Evolutionary conservation across 345 rosid species (phyloP).

Genomic region (Lepidium sativum): DNA sequence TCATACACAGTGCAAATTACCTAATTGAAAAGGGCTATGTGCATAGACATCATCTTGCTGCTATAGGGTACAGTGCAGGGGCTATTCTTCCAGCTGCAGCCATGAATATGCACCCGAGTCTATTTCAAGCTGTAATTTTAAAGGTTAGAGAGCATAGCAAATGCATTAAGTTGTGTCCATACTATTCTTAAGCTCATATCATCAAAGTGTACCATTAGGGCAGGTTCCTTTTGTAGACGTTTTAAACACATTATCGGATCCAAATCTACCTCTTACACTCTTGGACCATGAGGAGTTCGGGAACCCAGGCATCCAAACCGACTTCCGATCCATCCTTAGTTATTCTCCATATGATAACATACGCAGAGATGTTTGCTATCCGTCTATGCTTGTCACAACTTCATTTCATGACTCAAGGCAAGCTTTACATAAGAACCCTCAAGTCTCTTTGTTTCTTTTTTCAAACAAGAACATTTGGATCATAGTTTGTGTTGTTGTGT

Average conservation of each 20-base stretch:
- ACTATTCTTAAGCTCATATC: no score
- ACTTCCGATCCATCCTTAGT: slow-evolving; percentile 46
- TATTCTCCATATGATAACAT: slow-evolving; percentile 90
- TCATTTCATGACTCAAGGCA: slow-evolving; percentile 82
- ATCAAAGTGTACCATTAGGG: no score
- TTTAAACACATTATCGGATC: slow-evolving; percentile 65
- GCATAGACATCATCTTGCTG: slow-evolving; percentile 50
- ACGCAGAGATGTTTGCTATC: slow-evolving; percentile 43
- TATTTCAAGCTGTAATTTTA: no score
- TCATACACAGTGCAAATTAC: slow-evolving; percentile 47
- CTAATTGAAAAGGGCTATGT: slow-evolving; percentile 61
- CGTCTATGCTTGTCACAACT: slow-evolving; percentile 64
- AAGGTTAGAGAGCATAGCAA: no score
- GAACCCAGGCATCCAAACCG: slow-evolving; percentile 47
- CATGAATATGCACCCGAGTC: no score
- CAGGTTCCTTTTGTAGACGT: no score
- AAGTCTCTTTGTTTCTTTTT: not conserved
- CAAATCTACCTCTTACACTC: slow-evolving; percentile 66
- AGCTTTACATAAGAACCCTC: slow-evolving; percentile 11
- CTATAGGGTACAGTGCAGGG: no score
- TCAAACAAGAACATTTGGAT: not conserved
- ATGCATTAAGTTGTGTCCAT: no score
- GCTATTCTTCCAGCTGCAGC: no score
- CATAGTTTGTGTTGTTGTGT: not conserved
- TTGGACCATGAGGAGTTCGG: slow-evolving; percentile 94